These are phyloP conservation scores for Hypomontagnella monticulosa DNA, from an alignment of 495 filamentous ascomycete species.

Conservation along the genomic window DNA sequence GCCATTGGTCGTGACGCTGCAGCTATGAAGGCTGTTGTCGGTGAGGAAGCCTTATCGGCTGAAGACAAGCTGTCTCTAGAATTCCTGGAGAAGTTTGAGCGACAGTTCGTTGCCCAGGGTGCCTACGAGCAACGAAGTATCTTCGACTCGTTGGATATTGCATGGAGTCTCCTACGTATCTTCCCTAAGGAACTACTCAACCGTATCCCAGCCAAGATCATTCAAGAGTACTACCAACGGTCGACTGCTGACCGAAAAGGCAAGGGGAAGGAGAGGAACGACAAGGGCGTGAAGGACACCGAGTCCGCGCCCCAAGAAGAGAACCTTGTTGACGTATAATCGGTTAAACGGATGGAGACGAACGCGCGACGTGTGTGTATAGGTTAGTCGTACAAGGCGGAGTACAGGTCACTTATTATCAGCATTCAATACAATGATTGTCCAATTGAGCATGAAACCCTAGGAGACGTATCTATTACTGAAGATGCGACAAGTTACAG, in stretches of 20 bases:
- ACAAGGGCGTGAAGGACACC: slow-evolving; percentile 68
- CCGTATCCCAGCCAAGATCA: slow-evolving; percentile 91
- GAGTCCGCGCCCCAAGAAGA: slow-evolving; percentile 64
- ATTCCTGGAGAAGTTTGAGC: slow-evolving; percentile 98
- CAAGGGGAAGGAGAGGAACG: slow-evolving; percentile 70
- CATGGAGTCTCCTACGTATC: slow-evolving; percentile 94
- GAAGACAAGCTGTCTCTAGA: slow-evolving; percentile 98
- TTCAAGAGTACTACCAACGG: slow-evolving; percentile 92
- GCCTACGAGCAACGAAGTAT: slow-evolving; percentile 91
- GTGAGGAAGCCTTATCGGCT: slow-evolving; percentile 92
- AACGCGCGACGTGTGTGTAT: slow-evolving; percentile 40
- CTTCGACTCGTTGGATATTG: slow-evolving; percentile 90
- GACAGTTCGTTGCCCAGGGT: slow-evolving; percentile 88
- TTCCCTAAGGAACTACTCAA: slow-evolving; percentile 98
- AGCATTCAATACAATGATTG: slow-evolving; percentile 38
- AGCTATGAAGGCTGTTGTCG: slow-evolving; percentile 99
- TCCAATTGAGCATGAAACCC: slow-evolving; percentile 8
- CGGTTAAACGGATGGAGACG: slow-evolving; percentile 7
- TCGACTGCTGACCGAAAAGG: slow-evolving; percentile 69
- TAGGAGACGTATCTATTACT: neutral
- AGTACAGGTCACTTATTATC: slow-evolving; percentile 38
- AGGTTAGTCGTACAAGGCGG: slow-evolving; percentile 40
- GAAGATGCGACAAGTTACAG: neutral
- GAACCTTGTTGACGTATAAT: slow-evolving; percentile 75
- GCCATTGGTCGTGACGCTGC: slow-evolving; percentile 98